Base-by-base conservation (phyloP, 768 basidiomycete species). In the Auricularia sp. region DNA sequence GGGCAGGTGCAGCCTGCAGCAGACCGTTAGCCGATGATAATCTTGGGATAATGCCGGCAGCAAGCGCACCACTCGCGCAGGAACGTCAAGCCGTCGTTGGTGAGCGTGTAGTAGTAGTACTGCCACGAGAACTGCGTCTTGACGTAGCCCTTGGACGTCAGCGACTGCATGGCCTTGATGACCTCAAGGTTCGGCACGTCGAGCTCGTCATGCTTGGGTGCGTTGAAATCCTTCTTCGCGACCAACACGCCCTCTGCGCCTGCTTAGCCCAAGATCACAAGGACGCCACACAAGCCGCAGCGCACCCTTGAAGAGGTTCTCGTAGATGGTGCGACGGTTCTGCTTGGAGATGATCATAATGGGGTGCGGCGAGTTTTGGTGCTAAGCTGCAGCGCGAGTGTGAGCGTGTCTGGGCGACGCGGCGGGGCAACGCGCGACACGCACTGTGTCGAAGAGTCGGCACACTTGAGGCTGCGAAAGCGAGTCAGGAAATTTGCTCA, bases 51-150 rank as follows among this genome's bases (percentile, higher is more conserved):
- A 34, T 42, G n/a, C 53, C 12, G n/a, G 53, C 61, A 34, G 62
- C 14, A 59, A 60, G 69, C 74, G 62, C 68, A 83, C 81, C 88
- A 94, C 79, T 96, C 93, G 68, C 96, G 88, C 77, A 98, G 90
- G 80, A 90, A 96, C 70, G 96, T 93, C 68, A 98, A 88, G 73
- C 97, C 97, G 77, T 98, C 97, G 62, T 93, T 88, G 71, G 95
- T 99, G 73, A 99, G 83, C 73, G 86, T 84, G 80, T 98, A 99
- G 81, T 98, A 99, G 80, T 97, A 99, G 84, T 87, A 97, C 74
- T 98, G 94, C 97, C 97, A 99, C 61, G 90, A 93, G 84, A 98
- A 98, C 75, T 93, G 96, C 70, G 97, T 99, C 86, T 98, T 98
- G 81, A 98, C 93, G 77, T 81, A 87, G 64, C 96, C 95, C 71